phyloP scores from a whole-genome alignment of 805 yeast genomes.

The Lipomyces sp. region DNA sequence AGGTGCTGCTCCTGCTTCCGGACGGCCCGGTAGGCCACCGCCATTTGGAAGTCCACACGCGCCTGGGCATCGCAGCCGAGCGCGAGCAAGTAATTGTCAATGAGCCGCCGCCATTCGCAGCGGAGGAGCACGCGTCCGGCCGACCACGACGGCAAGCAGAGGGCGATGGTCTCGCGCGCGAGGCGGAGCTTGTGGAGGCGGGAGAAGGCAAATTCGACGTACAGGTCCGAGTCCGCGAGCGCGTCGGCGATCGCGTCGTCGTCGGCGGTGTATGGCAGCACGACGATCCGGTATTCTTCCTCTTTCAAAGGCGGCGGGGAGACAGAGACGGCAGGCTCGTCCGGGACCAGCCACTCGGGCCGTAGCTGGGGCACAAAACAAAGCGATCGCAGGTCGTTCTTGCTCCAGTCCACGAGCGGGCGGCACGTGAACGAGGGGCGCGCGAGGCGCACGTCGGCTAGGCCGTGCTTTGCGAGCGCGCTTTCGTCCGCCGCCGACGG shows the following conservation, averaged over 20 bases:
- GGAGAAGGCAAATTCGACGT: slow-evolving; percentile 60
- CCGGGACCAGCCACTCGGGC: slow-evolving; percentile 54
- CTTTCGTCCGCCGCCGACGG: slow-evolving; percentile 2
- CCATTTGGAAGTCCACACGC: slow-evolving; percentile 54
- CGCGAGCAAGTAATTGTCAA: slow-evolving; percentile 64
- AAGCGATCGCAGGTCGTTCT: slow-evolving; percentile 65
- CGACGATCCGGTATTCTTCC: slow-evolving; percentile 46
- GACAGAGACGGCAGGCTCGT: too few relatives aligned
- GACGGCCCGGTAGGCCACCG: slow-evolving; percentile 27
- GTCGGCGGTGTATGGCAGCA: slow-evolving; percentile 52
- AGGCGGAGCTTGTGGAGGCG: slow-evolving; percentile 52
- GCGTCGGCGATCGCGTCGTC: slow-evolving; percentile 49
- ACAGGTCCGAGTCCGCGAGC: slow-evolving; percentile 59
- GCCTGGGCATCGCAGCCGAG: slow-evolving; percentile 71
- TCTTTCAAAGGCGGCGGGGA: slow-evolving; percentile 34
- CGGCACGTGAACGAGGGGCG: slow-evolving; percentile 63
- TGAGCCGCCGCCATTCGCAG: slow-evolving; percentile 70
- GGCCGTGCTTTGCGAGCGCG: slow-evolving; percentile 8
- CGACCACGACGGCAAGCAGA: slow-evolving; percentile 42
- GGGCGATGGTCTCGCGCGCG: slow-evolving; percentile 57
- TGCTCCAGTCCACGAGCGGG: slow-evolving; percentile 64
- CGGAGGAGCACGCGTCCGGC: slow-evolving; percentile 38
- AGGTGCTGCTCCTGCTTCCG: slow-evolving; percentile 37
- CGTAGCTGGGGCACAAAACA: slow-evolving; percentile 50
- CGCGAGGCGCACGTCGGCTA: slow-evolving; percentile 32